A percentile compares a stretch with the other conserved stretches of the same genome.
Conservation (phyloP, 139 green algal genomes). For the Ettlia oleoabundans region DNA sequence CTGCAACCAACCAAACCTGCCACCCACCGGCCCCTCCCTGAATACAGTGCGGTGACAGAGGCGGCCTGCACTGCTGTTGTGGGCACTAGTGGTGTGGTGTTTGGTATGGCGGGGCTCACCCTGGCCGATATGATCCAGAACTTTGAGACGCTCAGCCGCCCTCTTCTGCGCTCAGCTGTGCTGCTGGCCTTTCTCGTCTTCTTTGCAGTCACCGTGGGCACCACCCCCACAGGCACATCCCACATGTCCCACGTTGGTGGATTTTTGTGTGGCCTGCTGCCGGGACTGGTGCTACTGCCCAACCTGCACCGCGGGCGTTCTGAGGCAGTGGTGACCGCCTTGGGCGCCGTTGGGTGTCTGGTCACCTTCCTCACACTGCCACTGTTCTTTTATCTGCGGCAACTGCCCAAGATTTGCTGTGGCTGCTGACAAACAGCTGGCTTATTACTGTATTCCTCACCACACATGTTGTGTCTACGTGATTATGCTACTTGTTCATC, state of each 20-base stretch:
- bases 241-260: slow-evolving; percentile 77
- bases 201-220: slow-evolving; percentile 56
- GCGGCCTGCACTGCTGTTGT: slow-evolving; percentile 65
- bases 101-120: slow-evolving; percentile 78
- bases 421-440: slow-evolving; percentile 8
- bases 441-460: too few relatives aligned
- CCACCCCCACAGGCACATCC: slow-evolving; percentile 43
- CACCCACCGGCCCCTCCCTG: background rate
- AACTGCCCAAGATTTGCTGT: slow-evolving; percentile 11
- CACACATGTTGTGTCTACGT: too few relatives aligned
- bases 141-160: slow-evolving; percentile 57
- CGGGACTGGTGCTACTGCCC: slow-evolving; percentile 71
- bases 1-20: too few relatives aligned
- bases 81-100: slow-evolving; percentile 71
- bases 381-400: slow-evolving; percentile 43
- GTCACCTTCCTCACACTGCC: slow-evolving; percentile 41
- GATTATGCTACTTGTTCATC: too few relatives aligned
- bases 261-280: slow-evolving; percentile 70
- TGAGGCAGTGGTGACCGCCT: slow-evolving; percentile 37
- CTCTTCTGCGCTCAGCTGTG: slow-evolving; percentile 57
- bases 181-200: slow-evolving; percentile 62
- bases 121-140: slow-evolving; percentile 66
- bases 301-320: slow-evolving; percentile 60
- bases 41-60: slow-evolving; percentile 63
- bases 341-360: slow-evolving; percentile 24